Percentiles rank a stretch among this genome's conserved stretches.
phyloP scores from a whole-genome alignment of 129 eudicot species.

The Flaveria linearis region DNA sequence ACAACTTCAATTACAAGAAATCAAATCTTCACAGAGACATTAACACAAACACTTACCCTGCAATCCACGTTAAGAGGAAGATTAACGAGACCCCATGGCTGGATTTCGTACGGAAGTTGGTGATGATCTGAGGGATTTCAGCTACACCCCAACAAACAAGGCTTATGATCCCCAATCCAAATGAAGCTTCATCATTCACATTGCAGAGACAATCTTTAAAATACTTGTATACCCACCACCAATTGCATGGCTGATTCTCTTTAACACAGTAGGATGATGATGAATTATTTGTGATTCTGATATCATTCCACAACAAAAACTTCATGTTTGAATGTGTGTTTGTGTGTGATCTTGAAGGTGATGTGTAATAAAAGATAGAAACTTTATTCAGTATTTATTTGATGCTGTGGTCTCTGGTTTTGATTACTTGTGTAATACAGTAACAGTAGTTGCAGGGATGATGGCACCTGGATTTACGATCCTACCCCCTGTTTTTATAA shows the following conservation, averaged over 20 bases:
- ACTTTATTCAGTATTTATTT: slow-evolving; percentile 18
- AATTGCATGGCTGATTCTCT: slow-evolving; percentile 41
- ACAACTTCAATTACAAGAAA: neutral
- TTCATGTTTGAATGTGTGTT: slow-evolving; percentile 39
- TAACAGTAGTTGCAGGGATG: neutral
- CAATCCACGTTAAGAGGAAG: slow-evolving; percentile 61
- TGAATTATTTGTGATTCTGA: slow-evolving; percentile 14
- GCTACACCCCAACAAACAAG: slow-evolving; percentile 61
- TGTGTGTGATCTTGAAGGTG: slow-evolving; percentile 15
- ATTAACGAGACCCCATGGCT: slow-evolving; percentile 58
- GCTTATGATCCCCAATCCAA: slow-evolving; percentile 58
- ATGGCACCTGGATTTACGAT: slow-evolving; percentile 38
- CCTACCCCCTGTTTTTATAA: slow-evolving; percentile 25
- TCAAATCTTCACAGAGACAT: neutral
- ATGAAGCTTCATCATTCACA: slow-evolving; percentile 48
- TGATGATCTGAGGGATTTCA: slow-evolving; percentile 72
- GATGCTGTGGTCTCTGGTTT: slow-evolving; percentile 30
- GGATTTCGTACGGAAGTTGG: slow-evolving; percentile 60
- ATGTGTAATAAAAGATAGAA: neutral
- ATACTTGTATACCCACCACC: slow-evolving; percentile 58
- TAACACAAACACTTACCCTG: slow-evolving; percentile 47
- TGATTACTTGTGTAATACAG: slow-evolving; percentile 1
- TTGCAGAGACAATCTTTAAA: slow-evolving; percentile 61
- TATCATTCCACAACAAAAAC: slow-evolving; percentile 9
- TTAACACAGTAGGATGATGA: slow-evolving; percentile 40